phyloP scores from a whole-genome alignment of 1,284 basidiomycete genomes.

The Ustilago trichophora region DNA sequence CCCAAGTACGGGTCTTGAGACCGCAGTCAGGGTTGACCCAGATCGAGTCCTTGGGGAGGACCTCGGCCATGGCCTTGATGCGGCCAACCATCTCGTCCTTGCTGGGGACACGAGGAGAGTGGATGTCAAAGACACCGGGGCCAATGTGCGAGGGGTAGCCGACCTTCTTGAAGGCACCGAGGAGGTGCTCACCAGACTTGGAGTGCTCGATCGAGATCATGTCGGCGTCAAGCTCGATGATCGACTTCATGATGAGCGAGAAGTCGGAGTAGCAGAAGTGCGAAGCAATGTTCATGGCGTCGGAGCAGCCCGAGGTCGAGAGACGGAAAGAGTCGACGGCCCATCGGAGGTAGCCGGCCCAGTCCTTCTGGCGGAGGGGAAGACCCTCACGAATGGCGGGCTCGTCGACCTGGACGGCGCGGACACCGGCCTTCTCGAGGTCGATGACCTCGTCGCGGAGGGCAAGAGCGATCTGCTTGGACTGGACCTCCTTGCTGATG shows the following conservation, averaged over 20 bases:
- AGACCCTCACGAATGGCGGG: slow-evolving; percentile 97
- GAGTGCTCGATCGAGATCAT: slow-evolving; percentile 97
- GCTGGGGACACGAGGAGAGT: slow-evolving; percentile 94
- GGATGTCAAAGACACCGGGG: slow-evolving; percentile 92
- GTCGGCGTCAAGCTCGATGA: slow-evolving; percentile 96
- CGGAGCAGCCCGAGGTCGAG: slow-evolving; percentile 60
- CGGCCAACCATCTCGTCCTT: slow-evolving; percentile 92
- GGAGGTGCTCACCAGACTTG: slow-evolving; percentile 75
- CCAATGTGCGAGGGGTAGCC: slow-evolving; percentile 98
- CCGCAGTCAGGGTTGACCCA: slow-evolving; percentile 90
- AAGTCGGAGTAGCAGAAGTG: slow-evolving; percentile 73
- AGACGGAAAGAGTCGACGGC: slow-evolving; percentile 66
- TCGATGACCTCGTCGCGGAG: slow-evolving; percentile 98
- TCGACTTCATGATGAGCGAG: slow-evolving; percentile 96
- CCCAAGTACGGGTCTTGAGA: slow-evolving; percentile 67
- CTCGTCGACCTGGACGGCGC: slow-evolving; percentile 99
- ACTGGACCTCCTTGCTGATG: slow-evolving; percentile 94
- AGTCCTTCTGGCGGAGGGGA: slow-evolving; percentile 63
- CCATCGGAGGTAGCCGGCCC: slow-evolving; percentile 64
- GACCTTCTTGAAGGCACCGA: slow-evolving; percentile 92
- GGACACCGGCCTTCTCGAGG: slow-evolving; percentile 96
- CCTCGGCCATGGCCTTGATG: slow-evolving; percentile 76
- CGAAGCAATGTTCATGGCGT: slow-evolving; percentile 64
- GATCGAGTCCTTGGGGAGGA: slow-evolving; percentile 64
- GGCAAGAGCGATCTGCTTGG: slow-evolving; percentile 96